Conservation (phyloP, 768 basidiomycete species). For the Dendrothele bispora region DNA sequence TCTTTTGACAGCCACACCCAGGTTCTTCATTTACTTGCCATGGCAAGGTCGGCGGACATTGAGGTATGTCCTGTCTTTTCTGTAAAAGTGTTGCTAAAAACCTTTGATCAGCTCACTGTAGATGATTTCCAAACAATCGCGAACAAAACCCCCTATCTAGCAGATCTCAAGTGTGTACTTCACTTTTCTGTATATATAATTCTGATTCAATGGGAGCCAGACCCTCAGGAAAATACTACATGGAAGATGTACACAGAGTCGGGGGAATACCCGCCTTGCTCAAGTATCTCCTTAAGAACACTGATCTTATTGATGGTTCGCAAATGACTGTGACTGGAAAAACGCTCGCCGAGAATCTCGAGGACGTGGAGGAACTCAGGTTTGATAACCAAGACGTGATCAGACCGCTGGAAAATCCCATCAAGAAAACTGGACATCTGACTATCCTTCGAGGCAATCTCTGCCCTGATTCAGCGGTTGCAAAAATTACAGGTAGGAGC, state of each 20-base stretch:
- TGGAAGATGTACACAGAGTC: conserved; percentile 82
- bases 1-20: conserved; percentile 25
- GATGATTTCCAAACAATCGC: conserved; percentile 86
- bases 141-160: conserved; percentile 79
- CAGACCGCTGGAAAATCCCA: conserved; percentile 67
- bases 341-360: conserved; percentile 85
- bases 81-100: no score
- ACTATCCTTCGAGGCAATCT: conserved; percentile 88
- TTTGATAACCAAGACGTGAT: conserved; percentile 81
- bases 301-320: conserved; percentile 75
- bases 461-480: conserved; percentile 83
- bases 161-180: conserved; percentile 76
- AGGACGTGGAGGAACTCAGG: conserved; percentile 66
- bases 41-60: conserved; percentile 78
- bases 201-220: no score
- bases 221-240: conserved; percentile 84
- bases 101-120: conserved; percentile 51
- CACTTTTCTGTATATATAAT: no score
- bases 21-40: conserved; percentile 84
- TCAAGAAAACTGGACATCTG: conserved; percentile 86
- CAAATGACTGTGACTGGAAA: conserved; percentile 91
- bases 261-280: conserved; percentile 84
- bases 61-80: conserved; percentile 11
- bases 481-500: conserved; percentile 95
- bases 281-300: conserved; percentile 80